These are phyloP conservation scores for Saturnispora bothae DNA, from an alignment of 805 yeast genomes.

Conservation along the genomic window DNA sequence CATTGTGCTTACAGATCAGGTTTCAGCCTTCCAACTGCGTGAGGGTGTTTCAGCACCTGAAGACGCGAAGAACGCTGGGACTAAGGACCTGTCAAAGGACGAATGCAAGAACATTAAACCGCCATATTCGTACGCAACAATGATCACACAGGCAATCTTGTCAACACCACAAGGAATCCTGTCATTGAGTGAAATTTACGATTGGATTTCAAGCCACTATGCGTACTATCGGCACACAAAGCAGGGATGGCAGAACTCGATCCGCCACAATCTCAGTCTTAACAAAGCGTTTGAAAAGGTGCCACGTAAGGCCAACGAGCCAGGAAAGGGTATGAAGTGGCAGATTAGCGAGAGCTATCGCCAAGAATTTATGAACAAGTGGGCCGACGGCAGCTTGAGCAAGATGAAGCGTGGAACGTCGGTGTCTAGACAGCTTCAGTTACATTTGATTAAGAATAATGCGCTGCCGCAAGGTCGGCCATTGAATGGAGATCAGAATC, in stretches of 20 bases:
- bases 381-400: conserved; percentile 63
- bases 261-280: conserved; percentile 85
- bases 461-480: conserved; percentile 35
- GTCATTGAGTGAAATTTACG: conserved; percentile 84
- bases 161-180: conserved; percentile 81
- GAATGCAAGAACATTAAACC: conserved; percentile 92
- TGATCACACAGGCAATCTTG: conserved; percentile 95
- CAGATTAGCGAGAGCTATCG: conserved; percentile 79
- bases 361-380: conserved; percentile 73
- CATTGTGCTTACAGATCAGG: conserved; percentile 3
- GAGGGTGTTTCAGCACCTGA: conserved; percentile 8
- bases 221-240: conserved; percentile 87
- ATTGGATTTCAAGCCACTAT: conserved; percentile 79
- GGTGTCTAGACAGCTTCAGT: conserved; percentile 68
- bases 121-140: conserved; percentile 93
- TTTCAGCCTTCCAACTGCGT: conserved; percentile 37
- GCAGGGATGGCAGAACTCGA: conserved; percentile 98
- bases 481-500: not conserved
- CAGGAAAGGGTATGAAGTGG: conserved; percentile 99
- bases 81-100: conserved; percentile 68
- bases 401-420: conserved; percentile 73
- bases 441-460: conserved; percentile 55
- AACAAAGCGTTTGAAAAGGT: conserved; percentile 98
- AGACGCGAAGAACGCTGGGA: conserved; percentile 14
- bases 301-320: conserved; percentile 89